Conservation (phyloP, 306 rosid species). For the Sesbania bispinosa region DNA sequence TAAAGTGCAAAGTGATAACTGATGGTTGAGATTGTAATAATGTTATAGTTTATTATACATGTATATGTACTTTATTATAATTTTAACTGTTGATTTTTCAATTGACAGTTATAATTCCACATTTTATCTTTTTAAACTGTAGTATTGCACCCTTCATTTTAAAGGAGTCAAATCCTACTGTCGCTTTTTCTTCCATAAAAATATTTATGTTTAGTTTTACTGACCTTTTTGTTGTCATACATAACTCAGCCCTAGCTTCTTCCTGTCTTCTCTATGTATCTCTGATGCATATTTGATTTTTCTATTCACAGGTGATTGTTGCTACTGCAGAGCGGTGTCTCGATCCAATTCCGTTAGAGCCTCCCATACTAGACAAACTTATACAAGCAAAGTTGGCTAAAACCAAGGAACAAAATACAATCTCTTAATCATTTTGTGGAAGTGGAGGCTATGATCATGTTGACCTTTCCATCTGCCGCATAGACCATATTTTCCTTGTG, state of each 20-base stretch:
- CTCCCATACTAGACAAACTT: constrained; percentile 85
- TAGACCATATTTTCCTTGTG: not conserved
- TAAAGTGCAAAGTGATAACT: too few species aligned
- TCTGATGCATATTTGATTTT: not conserved
- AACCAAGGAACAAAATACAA: constrained; percentile 45
- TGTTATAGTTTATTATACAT: too few species aligned
- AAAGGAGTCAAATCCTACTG: too few species aligned
- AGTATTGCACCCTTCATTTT: too few species aligned
- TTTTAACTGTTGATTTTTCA: too few species aligned
- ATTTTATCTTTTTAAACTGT: too few species aligned
- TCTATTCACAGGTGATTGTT: constrained; percentile 68
- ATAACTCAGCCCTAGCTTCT: not conserved
- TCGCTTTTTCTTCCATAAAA: not conserved
- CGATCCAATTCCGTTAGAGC: constrained; percentile 80
- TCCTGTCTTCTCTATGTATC: not conserved
- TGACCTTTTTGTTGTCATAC: not conserved
- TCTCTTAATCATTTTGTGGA: constrained; percentile 27
- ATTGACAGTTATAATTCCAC: too few species aligned
- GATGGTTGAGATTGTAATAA: too few species aligned
- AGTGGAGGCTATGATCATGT: constrained; percentile 1
- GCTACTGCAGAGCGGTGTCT: constrained; percentile 92
- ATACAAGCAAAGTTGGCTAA: constrained; percentile 75
- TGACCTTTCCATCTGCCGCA: not conserved
- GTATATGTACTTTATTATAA: too few species aligned
- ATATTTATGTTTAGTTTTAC: not conserved